Evolutionary conservation across 371 early-diverging fungal genomes (phyloP), one percentile per base, ranked within the genome.

Genomic region (Nematocida major): DNA sequence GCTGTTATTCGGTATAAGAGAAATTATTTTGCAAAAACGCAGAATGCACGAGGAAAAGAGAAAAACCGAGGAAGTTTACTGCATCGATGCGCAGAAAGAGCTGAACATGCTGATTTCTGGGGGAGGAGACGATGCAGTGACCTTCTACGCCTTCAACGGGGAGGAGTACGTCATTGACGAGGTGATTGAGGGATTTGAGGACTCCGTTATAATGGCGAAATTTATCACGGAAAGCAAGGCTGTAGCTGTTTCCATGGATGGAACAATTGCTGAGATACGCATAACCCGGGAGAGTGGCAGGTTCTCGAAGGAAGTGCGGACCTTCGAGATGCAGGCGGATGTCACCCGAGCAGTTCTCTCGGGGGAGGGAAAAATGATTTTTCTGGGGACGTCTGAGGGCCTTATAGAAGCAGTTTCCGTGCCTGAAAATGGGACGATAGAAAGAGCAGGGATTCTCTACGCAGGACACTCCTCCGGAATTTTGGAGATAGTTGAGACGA

Each of bases 171-270:
- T 42, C 13, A 42, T 63, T 7, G 53, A 54, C 30, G 76, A 73
- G 32, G 65, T 62, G 22, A 63, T 73, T 34, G 76, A 73, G 30
- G 76, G 76, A 11, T 49, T 73, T 22, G 76, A 73, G n/a, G 76
- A 73, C 40, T 63, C 63, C n/a, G 63, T 73, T 22, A 28, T 73
- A 36, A 69, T 48, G 3, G 40, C 54, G 11, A 28, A 18, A 15
- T 73, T 73, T 61, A 26, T 73, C 13, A 42, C 63, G 9, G 24
- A 32, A 13, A 26, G 39, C 3, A 22, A 36, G 36, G 63, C 76
- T 20, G 63, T 73, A 30, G 76, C 63, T 5, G 76, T 73, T 2
- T 22, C 76, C 13, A 73, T 73, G 76, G 63, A 73, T 22, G 76
- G 76, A 40, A 26, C 38, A 11, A 28, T 73, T 50, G 62, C 59